These are phyloP conservation scores for Paracoccidioides brasiliensis DNA, from an alignment of 2,329 filamentous ascomycete species.

Conservation along the genomic window DNA sequence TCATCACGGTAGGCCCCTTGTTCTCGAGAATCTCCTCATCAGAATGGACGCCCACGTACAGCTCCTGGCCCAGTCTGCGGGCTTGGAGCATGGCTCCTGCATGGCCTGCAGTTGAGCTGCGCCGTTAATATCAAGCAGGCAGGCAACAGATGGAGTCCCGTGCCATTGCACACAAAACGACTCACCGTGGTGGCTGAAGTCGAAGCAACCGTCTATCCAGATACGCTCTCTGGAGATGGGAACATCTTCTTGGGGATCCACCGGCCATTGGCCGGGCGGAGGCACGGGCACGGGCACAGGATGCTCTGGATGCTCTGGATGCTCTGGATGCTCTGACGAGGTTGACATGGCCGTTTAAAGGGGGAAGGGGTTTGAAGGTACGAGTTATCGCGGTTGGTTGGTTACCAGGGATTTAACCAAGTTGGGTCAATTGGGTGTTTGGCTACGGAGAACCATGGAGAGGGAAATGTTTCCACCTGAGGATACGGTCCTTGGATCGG, in stretches of 20 bases:
- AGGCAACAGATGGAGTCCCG: not conserved
- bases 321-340: slow-evolving; percentile 5
- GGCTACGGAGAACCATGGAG: no score
- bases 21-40: slow-evolving; percentile 93
- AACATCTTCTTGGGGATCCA: slow-evolving; percentile 48
- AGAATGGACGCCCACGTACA: slow-evolving; percentile 86
- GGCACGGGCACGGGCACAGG: slow-evolving; percentile 42
- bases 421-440: no score
- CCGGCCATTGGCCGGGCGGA: slow-evolving; percentile 47
- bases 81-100: slow-evolving; percentile 95
- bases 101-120: slow-evolving; percentile 49
- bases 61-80: slow-evolving; percentile 73
- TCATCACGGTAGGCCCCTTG: slow-evolving; percentile 98
- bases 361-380: not conserved
- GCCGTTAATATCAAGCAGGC: slow-evolving; percentile 4
- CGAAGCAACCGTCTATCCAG: slow-evolving; percentile 98
- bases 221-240: slow-evolving; percentile 56
- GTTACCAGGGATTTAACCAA: not conserved
- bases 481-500: no score
- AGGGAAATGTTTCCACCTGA: no score
- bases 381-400: not conserved
- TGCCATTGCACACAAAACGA: not conserved
- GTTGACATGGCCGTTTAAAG: not conserved
- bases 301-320: no score
- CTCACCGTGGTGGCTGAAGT: slow-evolving; percentile 92